Evolutionary conservation across 225 moss, liverwort and hornwort species (phyloP).

Genomic region (Rhytidiadelphus loreus): DNA sequence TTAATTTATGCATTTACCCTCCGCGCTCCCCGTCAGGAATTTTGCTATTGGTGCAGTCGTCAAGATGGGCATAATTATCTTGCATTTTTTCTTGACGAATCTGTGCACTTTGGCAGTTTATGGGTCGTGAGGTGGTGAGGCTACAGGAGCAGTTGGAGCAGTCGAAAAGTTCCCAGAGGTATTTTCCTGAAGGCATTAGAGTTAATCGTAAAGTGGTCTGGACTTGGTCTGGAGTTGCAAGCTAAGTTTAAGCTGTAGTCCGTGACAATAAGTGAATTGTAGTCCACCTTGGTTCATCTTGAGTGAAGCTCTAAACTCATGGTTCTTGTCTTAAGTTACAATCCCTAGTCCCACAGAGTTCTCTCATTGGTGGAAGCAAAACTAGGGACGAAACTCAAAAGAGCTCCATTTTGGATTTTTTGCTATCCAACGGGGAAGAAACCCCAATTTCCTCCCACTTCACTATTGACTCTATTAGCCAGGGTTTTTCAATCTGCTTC

Average conservation of each 20-base stretch:
- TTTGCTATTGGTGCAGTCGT: background rate
- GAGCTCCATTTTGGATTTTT: background rate
- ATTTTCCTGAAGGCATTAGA: background rate
- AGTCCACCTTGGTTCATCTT: background rate
- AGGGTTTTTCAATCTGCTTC: background rate
- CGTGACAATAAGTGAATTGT: too few species aligned
- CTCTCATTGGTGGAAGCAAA: background rate
- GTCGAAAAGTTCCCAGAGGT: conserved; percentile 30
- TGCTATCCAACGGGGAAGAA: background rate
- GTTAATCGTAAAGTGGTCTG: background rate
- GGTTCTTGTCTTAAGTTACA: background rate
- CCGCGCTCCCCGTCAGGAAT: background rate
- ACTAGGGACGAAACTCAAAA: background rate
- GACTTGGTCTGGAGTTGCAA: background rate
- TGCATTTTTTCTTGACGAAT: background rate
- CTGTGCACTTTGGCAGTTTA: conserved; percentile 18
- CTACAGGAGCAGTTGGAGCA: conserved; percentile 40
- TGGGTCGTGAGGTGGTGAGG: conserved; percentile 37
- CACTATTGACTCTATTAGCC: background rate
- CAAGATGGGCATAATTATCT: background rate
- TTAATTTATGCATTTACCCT: background rate
- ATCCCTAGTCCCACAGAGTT: background rate
- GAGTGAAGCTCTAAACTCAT: background rate
- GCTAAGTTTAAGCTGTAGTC: background rate
- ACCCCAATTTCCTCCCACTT: background rate